Evolutionary conservation across 1,284 basidiomycete species (phyloP), one percentile per base, ranked within the genome.

Genomic region (Ceratobasidium sp.): DNA sequence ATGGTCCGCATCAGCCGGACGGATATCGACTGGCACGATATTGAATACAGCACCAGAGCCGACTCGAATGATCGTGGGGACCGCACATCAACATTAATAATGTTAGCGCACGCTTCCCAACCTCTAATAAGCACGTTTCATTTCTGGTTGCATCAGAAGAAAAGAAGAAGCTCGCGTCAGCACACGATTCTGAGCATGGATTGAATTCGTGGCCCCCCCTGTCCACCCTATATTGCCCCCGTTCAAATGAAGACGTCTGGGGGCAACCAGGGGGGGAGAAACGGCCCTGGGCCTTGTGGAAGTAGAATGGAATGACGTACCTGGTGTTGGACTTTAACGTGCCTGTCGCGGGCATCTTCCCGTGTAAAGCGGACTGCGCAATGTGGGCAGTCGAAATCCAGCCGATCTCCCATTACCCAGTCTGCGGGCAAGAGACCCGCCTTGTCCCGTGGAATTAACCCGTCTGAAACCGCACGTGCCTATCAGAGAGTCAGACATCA

Each of bases 81-180:
- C 36, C 26, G n/a, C 41, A 18, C 59, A 45, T 46, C 59, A 61
- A 4, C 21, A 32, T n/a, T 34, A 61, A 46, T 30, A 45, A 45
- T 45, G 30, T 41, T 28, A 61, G 43, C 21, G 32, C n/a, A n/a
- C 34, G 28, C 32, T 34, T 4, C 34, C 52, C 64, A 21, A 67
- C 50, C 48, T 67, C 28, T 41, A 67, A 28, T 50, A 58, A 46
- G 36, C 32, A 18, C 53, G 36, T 26, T 34, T 70, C 53, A 70
- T 70, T 70, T 70, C 67, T 69, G 65, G 52, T 67, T 67, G 64
- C 67, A 70, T 70, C 67, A 70, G 67, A 70, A 70, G 67, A 70
- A 45, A 50, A 9, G 14, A 65, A 41, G 48, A 58, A 45, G 32
- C n/a, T 50, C 28, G 14, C 18, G 43, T 70, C 53, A 70, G 39